Percentiles rank a stretch among this genome's conserved stretches.
phyloP scores from a whole-genome alignment of 2,329 filamentous ascomycete species.

The Trichoderma sp. region DNA sequence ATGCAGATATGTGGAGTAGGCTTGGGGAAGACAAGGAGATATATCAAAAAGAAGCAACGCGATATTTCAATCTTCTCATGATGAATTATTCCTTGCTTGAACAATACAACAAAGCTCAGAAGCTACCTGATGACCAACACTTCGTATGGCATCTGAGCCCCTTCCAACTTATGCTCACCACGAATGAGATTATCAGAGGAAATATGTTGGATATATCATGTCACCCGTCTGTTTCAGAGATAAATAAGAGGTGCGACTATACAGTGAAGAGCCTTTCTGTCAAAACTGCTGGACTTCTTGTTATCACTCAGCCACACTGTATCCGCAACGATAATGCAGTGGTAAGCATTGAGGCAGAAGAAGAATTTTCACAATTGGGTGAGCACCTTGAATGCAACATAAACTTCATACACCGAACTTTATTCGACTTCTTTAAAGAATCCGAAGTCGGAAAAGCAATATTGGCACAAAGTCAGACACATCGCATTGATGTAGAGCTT shows the following conservation, averaged over 20 bases:
- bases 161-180: background rate
- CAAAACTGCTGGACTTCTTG: too few species aligned
- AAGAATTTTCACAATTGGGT: too few species aligned
- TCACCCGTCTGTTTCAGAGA: background rate
- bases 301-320: too few species aligned
- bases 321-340: too few species aligned
- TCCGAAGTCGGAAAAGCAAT: background rate
- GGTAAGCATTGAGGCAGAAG: too few species aligned
- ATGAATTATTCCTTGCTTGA: background rate
- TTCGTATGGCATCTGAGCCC: background rate
- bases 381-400: too few species aligned
- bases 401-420: background rate
- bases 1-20: background rate
- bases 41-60: background rate
- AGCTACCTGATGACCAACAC: too few species aligned
- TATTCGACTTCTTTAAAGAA: background rate
- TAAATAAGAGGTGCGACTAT: background rate
- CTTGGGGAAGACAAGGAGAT: background rate
- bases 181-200: background rate
- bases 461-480: background rate
- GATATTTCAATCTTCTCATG: background rate
- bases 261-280: too few species aligned
- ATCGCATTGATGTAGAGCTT: background rate
- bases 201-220: background rate
- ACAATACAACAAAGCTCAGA: background rate